A percentile compares a stretch with the other conserved stretches of the same genome.
Evolutionary conservation across 1,139 yeast species (phyloP).

Genomic region (Yamadazyma sp.): DNA sequence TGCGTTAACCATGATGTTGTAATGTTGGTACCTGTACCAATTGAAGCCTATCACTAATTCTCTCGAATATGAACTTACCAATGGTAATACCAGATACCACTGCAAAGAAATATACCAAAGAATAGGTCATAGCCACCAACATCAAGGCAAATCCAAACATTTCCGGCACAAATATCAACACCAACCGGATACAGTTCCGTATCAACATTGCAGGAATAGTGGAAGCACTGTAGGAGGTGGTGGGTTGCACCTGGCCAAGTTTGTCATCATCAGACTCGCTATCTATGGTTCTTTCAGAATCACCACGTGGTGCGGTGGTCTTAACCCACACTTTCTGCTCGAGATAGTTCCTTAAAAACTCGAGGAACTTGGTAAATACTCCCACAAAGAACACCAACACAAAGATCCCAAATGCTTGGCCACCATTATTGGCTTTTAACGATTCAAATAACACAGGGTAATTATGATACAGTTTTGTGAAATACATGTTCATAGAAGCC

Average conservation of each 20-base stretch:
- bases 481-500: conserved; percentile 53
- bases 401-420: conserved; percentile 72
- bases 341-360: conserved; percentile 58
- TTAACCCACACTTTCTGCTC: conserved; percentile 63
- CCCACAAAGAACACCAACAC: conserved; percentile 57
- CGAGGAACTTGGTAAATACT: conserved; percentile 56
- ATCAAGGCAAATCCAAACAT: conserved; percentile 67
- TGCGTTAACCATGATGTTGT: conserved; percentile 2
- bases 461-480: conserved; percentile 48
- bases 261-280: conserved; percentile 13
- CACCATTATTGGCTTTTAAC: conserved; percentile 53
- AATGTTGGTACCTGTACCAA: background rate
- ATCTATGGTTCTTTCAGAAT: no score
- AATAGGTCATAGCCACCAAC: conserved; percentile 76
- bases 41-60: conserved; percentile 32
- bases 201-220: conserved; percentile 16
- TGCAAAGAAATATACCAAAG: conserved; percentile 67
- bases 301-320: background rate
- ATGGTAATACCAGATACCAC: conserved; percentile 66
- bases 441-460: conserved; percentile 63
- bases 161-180: conserved; percentile 59
- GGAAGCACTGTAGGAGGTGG: background rate
- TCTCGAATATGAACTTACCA: conserved; percentile 67
- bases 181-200: conserved; percentile 55
- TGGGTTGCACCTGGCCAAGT: background rate